These are phyloP conservation scores for Apiosordaria backusii DNA, from an alignment of 495 filamentous ascomycete genomes.

Conservation along the genomic window DNA sequence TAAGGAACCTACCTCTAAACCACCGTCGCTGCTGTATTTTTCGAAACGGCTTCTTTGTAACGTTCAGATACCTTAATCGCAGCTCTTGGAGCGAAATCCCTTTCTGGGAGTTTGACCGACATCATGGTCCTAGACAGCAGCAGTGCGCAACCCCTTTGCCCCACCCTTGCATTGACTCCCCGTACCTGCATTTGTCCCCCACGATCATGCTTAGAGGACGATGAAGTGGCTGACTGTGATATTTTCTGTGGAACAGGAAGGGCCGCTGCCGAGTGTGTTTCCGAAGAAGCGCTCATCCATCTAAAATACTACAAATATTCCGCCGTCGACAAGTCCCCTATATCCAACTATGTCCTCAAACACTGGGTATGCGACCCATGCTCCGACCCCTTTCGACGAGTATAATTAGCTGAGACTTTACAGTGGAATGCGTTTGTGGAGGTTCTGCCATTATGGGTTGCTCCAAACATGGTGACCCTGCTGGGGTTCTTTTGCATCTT, in stretches of 20 bases:
- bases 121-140: slow-evolving; percentile 43
- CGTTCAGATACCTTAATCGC: neutral
- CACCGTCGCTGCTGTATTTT: neutral
- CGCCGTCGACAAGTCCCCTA: slow-evolving; percentile 91
- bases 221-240: slow-evolving; percentile 8
- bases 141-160: slow-evolving; percentile 31
- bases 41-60: neutral
- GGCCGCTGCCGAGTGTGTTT: slow-evolving; percentile 55
- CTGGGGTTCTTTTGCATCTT: slow-evolving; percentile 94
- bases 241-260: slow-evolving; percentile 32
- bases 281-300: slow-evolving; percentile 64
- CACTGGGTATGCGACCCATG: slow-evolving; percentile 71
- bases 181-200: slow-evolving; percentile 9
- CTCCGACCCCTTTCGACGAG: neutral
- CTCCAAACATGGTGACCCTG: slow-evolving; percentile 96
- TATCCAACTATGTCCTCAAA: slow-evolving; percentile 87
- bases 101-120: slow-evolving; percentile 1
- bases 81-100: neutral
- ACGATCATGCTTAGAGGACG: neutral
- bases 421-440: slow-evolving; percentile 98
- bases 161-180: slow-evolving; percentile 10
- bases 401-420: slow-evolving; percentile 12
- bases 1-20: neutral
- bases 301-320: slow-evolving; percentile 96
- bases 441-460: slow-evolving; percentile 88